Conservation (phyloP, 2,329 filamentous ascomycete genomes). For the Cercospora citrullina region DNA sequence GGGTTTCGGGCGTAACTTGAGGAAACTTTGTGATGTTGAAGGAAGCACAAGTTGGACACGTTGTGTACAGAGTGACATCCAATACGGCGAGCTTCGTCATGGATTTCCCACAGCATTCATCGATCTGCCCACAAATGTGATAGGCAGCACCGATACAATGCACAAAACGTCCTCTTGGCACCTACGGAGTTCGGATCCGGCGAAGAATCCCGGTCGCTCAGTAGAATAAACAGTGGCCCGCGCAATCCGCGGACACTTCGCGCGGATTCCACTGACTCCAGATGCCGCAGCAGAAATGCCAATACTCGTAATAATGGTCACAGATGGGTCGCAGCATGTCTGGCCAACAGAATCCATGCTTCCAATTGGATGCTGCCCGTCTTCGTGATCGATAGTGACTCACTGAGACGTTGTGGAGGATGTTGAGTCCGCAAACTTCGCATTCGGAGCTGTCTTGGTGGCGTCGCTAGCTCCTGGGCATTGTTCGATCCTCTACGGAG, state of each 20-base stretch:
- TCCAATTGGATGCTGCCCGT: not conserved
- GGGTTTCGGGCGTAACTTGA: not conserved
- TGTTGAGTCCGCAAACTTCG: not conserved
- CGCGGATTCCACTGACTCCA: not conserved
- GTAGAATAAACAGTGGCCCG: not conserved
- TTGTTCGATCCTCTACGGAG: not conserved
- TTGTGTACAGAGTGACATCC: not conserved
- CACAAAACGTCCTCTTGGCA: not conserved
- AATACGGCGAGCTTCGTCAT: not conserved
- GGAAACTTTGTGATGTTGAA: not conserved
- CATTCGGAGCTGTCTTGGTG: not conserved
- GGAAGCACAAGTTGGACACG: not conserved
- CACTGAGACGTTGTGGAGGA: not conserved
- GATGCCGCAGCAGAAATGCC: not conserved
- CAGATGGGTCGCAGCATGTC: not conserved
- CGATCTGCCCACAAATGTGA: not conserved
- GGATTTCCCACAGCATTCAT: not conserved
- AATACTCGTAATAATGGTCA: not conserved
- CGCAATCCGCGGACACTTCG: not conserved
- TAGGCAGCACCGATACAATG: not conserved
- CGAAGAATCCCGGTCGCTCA: not conserved
- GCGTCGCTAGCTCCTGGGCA: constrained; percentile 5
- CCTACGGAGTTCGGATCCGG: constrained; percentile 8
- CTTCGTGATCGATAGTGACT: not conserved
- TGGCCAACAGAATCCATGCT: not conserved